phyloP scores from a whole-genome alignment of 306 rosid genomes.

The Delonix regia region DNA sequence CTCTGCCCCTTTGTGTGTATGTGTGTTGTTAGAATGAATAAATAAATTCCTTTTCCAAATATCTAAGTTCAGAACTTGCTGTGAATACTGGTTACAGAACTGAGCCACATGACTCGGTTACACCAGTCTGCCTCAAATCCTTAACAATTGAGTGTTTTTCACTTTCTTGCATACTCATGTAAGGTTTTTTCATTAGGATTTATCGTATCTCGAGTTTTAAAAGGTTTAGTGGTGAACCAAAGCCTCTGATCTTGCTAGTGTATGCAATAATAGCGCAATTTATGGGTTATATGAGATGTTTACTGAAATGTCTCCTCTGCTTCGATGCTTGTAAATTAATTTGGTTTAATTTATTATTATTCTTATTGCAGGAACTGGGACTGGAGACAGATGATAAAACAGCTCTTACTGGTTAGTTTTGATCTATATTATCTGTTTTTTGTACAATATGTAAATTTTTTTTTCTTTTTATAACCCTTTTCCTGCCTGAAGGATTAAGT shows the following conservation, averaged over 20 bases:
- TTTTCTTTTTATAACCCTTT: conserved; percentile 18
- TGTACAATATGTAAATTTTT: not conserved
- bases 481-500: conserved; percentile 19
- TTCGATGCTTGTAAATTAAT: conserved; percentile 9
- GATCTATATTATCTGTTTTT: conserved; percentile 27
- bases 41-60: conserved; percentile 9
- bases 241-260: conserved; percentile 35
- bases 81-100: not conserved
- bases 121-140: not conserved
- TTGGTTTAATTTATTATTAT: conserved; percentile 33
- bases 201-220: conserved; percentile 18
- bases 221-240: conserved; percentile 14
- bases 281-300: conserved; percentile 7
- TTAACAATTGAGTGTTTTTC: not conserved
- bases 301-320: conserved; percentile 14
- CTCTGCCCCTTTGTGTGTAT: not conserved
- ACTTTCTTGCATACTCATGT: not conserved
- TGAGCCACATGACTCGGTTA: not conserved
- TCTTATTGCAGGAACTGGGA: conserved; percentile 79
- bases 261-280: conserved; percentile 17
- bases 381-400: conserved; percentile 99
- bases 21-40: not conserved
- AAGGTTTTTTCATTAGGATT: not conserved
- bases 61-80: conserved; percentile 2
- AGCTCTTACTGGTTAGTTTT: conserved; percentile 89